Base-by-base conservation (phyloP, 805 yeast species). In the Wickerhamiella occidentalis region DNA sequence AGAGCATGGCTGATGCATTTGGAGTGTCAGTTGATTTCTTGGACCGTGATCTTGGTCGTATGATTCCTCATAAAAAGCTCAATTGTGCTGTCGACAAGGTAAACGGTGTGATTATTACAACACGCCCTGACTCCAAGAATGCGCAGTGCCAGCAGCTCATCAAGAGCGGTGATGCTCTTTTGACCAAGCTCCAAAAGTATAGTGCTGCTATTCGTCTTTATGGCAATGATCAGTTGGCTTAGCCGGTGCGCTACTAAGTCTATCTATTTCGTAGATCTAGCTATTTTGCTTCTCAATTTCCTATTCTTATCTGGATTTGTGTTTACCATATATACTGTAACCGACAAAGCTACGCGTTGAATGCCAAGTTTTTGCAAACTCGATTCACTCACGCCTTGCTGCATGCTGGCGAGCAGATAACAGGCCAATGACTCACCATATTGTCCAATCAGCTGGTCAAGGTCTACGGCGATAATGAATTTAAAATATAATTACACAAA, bases 21-120 rank as follows among this genome's bases (percentile, higher is more conserved):
- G 90, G 92, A 49, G 94, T 92, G n/a, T 73, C 82, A 48, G 80
- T 79, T 48, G 92, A 82, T 48, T 92, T 87, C 62, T 70, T 92
- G 60, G 98, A 92, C 53, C 55, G 65, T 48, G 98, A 92, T 64
- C 71, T 92, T 57, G 78, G 95, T 60, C 83, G 80, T 62, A 86
- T 90, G 63, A 86, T 92, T 58, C 95, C 96, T 35, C 88, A 81
- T 66, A 87, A 88, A 64, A 86, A 86, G 67, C 75, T 92, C 63
- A 90, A 88, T 68, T 92, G 98, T 69, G 88, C 92, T 47, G 86
- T 92, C 61, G 98, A 92, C 65, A 78, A 85, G 62, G 97, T 92
- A 47, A 85, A 87, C 65, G 97, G 72, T 23, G 85, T 92, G 53
- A 85, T 92, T 55, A 94, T 85, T 64, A 92, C 98, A 15, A 92